Evolutionary conservation across 169 alveolate genomes (phyloP).

Genomic region (Plasmodium fragile): DNA sequence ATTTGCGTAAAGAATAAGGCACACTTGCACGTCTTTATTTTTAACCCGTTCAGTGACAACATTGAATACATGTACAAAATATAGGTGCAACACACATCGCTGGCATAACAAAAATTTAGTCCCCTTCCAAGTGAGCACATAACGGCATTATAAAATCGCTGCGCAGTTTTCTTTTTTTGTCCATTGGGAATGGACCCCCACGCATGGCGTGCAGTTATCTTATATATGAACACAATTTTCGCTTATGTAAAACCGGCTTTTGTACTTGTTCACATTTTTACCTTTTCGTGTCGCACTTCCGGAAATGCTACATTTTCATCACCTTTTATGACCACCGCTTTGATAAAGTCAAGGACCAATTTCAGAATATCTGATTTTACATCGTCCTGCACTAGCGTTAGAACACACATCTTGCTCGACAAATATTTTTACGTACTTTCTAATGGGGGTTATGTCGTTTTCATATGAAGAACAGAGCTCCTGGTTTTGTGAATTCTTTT

Average conservation of each 20-base stretch:
- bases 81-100: background rate
- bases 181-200: background rate
- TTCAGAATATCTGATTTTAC: conserved; percentile 57
- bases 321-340: conserved; percentile 16
- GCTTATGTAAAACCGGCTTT: background rate
- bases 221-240: background rate
- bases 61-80: background rate
- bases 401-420: conserved; percentile 34
- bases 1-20: background rate
- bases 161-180: background rate
- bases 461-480: background rate
- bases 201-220: background rate
- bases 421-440: conserved; percentile 3
- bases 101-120: background rate
- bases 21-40: background rate
- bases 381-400: conserved; percentile 53
- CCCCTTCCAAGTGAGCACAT: background rate
- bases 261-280: conserved; percentile 2
- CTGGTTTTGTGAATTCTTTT: background rate
- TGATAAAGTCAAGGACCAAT: conserved; percentile 51
- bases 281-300: conserved; percentile 31
- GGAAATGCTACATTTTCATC: conserved; percentile 29
- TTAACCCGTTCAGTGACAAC: background rate
- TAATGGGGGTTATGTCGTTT: background rate
- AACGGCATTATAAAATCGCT: background rate